Percentiles rank a stretch among this genome's conserved stretches.
These are phyloP conservation scores for Pouteria glomerata DNA, from an alignment of 148 eudicot genomes.

Conservation along the genomic window DNA sequence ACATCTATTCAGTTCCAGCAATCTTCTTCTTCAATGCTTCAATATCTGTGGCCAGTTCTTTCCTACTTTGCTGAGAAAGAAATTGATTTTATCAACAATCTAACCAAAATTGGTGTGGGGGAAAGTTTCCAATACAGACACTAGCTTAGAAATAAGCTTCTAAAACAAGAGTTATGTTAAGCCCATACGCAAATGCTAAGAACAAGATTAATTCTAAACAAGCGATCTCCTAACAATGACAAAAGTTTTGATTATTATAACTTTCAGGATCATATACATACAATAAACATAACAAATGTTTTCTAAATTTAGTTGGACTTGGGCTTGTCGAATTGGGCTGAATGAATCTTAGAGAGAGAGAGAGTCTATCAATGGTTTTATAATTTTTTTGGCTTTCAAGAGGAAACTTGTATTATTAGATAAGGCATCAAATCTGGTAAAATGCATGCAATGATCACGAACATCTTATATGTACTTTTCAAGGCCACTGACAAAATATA, in stretches of 20 bases:
- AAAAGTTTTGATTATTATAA: not conserved
- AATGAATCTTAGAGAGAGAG: no score
- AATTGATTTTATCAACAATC: not conserved
- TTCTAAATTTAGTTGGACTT: not conserved
- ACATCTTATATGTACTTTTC: not conserved
- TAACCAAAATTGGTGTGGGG: not conserved
- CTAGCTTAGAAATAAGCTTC: not conserved
- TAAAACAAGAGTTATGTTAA: not conserved
- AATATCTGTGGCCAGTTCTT: conserved; percentile 61
- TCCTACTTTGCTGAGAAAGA: conserved; percentile 49
- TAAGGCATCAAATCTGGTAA: not conserved
- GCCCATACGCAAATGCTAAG: not conserved
- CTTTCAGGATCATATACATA: not conserved
- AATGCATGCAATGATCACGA: not conserved
- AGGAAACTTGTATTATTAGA: not conserved
- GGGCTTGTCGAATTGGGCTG: not conserved
- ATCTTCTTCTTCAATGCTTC: conserved; percentile 66
- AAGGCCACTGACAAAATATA: not conserved
- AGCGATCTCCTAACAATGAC: not conserved
- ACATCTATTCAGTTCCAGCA: conserved; percentile 50
- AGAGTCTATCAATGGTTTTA: no score
- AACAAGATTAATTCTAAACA: not conserved
- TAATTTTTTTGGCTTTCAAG: not conserved
- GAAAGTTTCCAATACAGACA: not conserved
- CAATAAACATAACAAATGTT: not conserved